Conservation (phyloP, 2,329 filamentous ascomycete genomes). For the Rhinocladiella similis region DNA sequence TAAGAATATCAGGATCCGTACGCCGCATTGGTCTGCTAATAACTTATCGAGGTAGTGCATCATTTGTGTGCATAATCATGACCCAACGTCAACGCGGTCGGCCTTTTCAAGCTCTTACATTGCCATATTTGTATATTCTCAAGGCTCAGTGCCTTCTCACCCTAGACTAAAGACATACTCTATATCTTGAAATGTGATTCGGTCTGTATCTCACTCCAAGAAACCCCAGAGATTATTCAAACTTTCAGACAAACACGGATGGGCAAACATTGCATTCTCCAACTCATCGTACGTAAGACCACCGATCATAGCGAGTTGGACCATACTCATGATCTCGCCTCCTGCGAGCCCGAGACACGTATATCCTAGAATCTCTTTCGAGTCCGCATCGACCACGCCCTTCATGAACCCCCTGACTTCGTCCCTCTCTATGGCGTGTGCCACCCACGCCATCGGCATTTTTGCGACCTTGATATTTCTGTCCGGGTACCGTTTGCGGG, state of each 20-base stretch:
- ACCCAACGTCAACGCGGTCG: no score
- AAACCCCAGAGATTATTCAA: conserved; percentile 54
- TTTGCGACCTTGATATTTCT: conserved; percentile 43
- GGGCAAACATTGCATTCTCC: conserved; percentile 51
- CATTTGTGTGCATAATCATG: no score
- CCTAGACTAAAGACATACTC: no score
- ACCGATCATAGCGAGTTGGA: conserved; percentile 56
- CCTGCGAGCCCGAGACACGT: conserved; percentile 54
- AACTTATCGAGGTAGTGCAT: no score
- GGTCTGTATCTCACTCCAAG: conserved; percentile 35
- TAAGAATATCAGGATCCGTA: no score
- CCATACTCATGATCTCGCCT: conserved; percentile 55
- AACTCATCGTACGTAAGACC: conserved; percentile 47
- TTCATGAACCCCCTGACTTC: conserved; percentile 57
- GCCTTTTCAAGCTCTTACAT: no score
- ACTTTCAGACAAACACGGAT: conserved; percentile 53
- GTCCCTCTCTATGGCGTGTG: conserved; percentile 52
- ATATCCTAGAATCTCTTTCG: conserved; percentile 53
- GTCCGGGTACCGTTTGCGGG: conserved; percentile 19
- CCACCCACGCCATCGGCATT: conserved; percentile 56
- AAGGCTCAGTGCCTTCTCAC: no score
- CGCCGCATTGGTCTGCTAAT: no score
- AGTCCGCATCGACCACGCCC: conserved; percentile 50
- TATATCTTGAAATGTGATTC: no score
- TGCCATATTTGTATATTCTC: no score